Conservation (phyloP, 2,329 filamentous ascomycete species). For the Zasmidium citrigriseum region DNA sequence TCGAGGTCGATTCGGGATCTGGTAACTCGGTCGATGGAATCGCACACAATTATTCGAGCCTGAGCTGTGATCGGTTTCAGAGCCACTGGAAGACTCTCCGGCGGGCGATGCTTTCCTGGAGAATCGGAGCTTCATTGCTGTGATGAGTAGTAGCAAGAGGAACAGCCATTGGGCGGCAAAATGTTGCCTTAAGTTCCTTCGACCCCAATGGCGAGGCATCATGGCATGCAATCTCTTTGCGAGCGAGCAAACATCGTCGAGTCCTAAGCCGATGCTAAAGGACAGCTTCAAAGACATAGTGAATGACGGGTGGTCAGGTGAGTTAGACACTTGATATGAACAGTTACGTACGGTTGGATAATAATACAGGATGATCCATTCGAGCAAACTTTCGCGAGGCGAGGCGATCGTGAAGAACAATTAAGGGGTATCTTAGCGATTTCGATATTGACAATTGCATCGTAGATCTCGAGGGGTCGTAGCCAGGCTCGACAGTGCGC, state of each 20-base stretch:
- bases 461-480: background rate
- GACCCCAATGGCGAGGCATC: background rate
- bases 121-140: background rate
- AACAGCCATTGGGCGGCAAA: background rate
- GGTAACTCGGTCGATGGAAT: background rate
- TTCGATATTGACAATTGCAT: background rate
- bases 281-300: background rate
- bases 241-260: background rate
- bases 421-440: background rate
- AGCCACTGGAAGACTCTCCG: no score
- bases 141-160: background rate
- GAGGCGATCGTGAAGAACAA: background rate
- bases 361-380: background rate
- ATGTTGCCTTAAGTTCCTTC: background rate
- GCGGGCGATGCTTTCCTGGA: no score
- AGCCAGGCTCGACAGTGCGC: background rate
- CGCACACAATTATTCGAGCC: no score
- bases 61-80: no score
- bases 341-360: background rate
- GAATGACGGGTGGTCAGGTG: background rate
- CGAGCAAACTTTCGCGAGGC: background rate
- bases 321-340: background rate
- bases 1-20: no score
- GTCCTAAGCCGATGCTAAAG: background rate
- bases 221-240: background rate